Conservation (phyloP, 2,329 filamentous ascomycete genomes). For the Aureobasidium melanogenum region DNA sequence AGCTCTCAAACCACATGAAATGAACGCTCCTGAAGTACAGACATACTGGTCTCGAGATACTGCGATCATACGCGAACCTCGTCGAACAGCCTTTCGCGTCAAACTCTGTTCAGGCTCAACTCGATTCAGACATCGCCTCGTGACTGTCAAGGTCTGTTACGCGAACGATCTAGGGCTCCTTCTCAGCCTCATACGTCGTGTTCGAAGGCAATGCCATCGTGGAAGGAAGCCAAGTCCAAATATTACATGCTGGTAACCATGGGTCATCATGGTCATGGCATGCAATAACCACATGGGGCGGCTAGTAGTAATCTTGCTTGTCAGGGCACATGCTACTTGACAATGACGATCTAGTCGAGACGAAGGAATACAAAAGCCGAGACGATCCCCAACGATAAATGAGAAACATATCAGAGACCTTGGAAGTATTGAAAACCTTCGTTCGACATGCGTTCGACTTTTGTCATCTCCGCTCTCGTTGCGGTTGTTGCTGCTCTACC, state of each 20-base stretch:
- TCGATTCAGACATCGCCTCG: neutral
- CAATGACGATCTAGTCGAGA: neutral
- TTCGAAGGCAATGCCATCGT: neutral
- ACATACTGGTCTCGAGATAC: neutral
- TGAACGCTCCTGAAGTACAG: neutral
- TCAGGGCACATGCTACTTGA: neutral
- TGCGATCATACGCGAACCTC: neutral
- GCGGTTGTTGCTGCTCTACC: neutral
- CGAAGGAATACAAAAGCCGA: constrained; percentile 1
- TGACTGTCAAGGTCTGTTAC: neutral
- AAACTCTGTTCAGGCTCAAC: neutral
- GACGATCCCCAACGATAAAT: neutral
- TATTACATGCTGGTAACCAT: neutral
- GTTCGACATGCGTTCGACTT: neutral
- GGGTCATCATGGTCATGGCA: neutral
- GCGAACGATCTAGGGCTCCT: neutral
- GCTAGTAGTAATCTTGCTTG: neutral
- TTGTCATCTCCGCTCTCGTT: neutral
- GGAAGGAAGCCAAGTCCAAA: neutral
- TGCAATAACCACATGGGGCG: neutral
- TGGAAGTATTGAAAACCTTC: neutral
- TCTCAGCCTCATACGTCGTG: constrained; percentile 7
- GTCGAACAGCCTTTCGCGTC: neutral
- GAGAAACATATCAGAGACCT: constrained; percentile 2
- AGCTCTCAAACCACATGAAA: neutral